Conservation (phyloP, 202 grass and related monocot species). For the Elaeis oleifera region DNA sequence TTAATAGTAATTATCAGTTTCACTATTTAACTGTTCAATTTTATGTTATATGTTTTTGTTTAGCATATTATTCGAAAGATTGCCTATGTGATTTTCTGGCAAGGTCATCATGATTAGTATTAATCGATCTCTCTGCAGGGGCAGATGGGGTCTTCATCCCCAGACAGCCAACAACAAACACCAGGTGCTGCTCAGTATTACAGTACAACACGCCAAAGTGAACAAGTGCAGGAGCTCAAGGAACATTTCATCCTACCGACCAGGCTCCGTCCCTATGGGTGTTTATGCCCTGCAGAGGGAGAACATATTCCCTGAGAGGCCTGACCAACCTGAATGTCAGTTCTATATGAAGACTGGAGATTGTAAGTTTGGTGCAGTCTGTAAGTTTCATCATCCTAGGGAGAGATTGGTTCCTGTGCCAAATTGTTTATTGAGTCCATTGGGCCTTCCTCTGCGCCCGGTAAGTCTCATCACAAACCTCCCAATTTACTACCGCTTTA, state of each 20-base stretch:
- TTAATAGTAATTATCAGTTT: not conserved
- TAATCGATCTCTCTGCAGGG: slow-evolving; percentile 25
- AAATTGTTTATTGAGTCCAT: slow-evolving; percentile 12
- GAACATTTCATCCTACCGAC: slow-evolving; percentile 61
- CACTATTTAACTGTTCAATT: not conserved
- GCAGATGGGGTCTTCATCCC: slow-evolving; percentile 62
- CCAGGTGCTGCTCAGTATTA: slow-evolving; percentile 47
- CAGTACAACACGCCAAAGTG: slow-evolving; percentile 40
- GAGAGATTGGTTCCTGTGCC: slow-evolving; percentile 18
- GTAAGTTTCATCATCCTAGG: slow-evolving; percentile 23
- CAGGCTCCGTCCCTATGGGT: slow-evolving; percentile 55
- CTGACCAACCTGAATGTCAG: slow-evolving; percentile 17
- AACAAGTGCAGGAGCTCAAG: slow-evolving; percentile 46
- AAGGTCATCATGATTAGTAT: not conserved
- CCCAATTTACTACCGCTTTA: too few species aligned
- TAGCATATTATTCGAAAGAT: not conserved
- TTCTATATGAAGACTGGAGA: slow-evolving; percentile 25
- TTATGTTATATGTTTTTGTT: slow-evolving; percentile 4
- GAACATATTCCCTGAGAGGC: slow-evolving; percentile 20
- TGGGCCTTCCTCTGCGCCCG: slow-evolving; percentile 17
- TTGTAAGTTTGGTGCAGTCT: slow-evolving; percentile 22
- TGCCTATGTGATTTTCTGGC: not conserved
- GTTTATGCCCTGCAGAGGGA: slow-evolving; percentile 15
- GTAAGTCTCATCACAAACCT: slow-evolving; percentile 19
- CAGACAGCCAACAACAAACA: slow-evolving; percentile 53